A percentile compares a stretch with the other conserved stretches of the same genome.
These are phyloP conservation scores for Perkinsus marinus DNA, from an alignment of 169 alveolate genomes.

Conservation along the genomic window DNA sequence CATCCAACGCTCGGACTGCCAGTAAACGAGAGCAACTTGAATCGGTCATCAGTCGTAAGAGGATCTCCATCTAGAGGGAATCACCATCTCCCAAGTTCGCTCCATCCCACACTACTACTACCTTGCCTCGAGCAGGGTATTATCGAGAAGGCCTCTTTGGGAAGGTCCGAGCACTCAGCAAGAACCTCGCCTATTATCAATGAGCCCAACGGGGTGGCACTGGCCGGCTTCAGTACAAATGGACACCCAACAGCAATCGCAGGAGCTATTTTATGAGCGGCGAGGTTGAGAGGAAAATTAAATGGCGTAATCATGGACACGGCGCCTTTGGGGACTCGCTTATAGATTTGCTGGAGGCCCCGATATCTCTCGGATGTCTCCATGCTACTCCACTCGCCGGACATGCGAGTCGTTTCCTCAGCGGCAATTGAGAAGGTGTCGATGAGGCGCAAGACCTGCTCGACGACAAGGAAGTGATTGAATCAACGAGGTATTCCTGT, in stretches of 20 bases:
- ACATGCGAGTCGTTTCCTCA: neutral
- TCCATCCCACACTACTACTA: neutral
- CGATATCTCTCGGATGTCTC: neutral
- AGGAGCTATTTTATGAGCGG: neutral
- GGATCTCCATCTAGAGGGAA: neutral
- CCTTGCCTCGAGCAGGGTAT: neutral
- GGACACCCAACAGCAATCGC: neutral
- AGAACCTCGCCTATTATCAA: neutral
- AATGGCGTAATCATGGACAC: neutral
- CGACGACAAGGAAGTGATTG: neutral
- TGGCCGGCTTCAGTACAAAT: neutral
- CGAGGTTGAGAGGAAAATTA: neutral
- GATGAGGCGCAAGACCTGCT: neutral
- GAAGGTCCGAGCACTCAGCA: neutral
- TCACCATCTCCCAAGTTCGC: neutral
- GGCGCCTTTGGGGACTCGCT: constrained; percentile 1
- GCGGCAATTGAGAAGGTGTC: constrained; percentile 1
- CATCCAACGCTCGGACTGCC: neutral
- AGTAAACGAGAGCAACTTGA: neutral
- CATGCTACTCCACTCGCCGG: neutral
- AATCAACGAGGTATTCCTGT: too few relatives aligned
- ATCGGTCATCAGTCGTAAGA: neutral
- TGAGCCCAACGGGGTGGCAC: neutral
- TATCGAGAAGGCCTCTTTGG: neutral
- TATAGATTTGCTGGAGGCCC: neutral